Evolutionary conservation across 2,329 filamentous ascomycete species (phyloP).

Genomic region (Blastomyces percursus): DNA sequence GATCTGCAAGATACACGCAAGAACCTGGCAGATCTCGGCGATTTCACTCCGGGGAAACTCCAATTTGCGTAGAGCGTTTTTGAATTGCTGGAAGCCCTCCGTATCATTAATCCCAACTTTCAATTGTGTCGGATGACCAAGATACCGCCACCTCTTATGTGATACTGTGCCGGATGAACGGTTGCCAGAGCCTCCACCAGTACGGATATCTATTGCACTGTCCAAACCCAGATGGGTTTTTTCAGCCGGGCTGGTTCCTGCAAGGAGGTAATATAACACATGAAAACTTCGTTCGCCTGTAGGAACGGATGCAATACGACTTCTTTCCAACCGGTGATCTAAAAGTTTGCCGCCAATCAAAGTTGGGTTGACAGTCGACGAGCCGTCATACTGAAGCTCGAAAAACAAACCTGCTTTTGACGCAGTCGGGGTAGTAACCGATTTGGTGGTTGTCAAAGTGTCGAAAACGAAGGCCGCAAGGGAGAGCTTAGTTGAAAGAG

Average conservation of each 20-base stretch:
- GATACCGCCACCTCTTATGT: conserved; percentile 88
- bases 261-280: conserved; percentile 85
- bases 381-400: conserved; percentile 92
- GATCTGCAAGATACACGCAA: conserved; percentile 91
- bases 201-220: conserved; percentile 30
- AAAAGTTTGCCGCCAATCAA: conserved; percentile 90
- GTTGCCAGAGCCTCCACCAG: conserved; percentile 34
- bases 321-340: conserved; percentile 85
- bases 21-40: conserved; percentile 89
- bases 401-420: conserved; percentile 94
- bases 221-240: conserved; percentile 71
- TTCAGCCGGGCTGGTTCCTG: conserved; percentile 82
- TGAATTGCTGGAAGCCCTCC: conserved; percentile 95
- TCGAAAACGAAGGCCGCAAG: conserved; percentile 94
- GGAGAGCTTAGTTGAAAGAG: conserved; percentile 83
- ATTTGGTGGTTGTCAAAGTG: conserved; percentile 92
- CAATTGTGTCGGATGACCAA: conserved; percentile 91
- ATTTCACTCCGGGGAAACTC: conserved; percentile 91
- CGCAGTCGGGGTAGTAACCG: conserved; percentile 84
- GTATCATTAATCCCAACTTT: conserved; percentile 95
- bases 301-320: conserved; percentile 79
- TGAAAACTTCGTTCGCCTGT: conserved; percentile 97
- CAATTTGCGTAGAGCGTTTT: conserved; percentile 83
- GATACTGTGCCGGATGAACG: conserved; percentile 43
- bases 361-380: conserved; percentile 69